A percentile compares a stretch with the other conserved stretches of the same genome.
Conservation (phyloP, 2,329 filamentous ascomycete species). For the Chaetomium sp. region DNA sequence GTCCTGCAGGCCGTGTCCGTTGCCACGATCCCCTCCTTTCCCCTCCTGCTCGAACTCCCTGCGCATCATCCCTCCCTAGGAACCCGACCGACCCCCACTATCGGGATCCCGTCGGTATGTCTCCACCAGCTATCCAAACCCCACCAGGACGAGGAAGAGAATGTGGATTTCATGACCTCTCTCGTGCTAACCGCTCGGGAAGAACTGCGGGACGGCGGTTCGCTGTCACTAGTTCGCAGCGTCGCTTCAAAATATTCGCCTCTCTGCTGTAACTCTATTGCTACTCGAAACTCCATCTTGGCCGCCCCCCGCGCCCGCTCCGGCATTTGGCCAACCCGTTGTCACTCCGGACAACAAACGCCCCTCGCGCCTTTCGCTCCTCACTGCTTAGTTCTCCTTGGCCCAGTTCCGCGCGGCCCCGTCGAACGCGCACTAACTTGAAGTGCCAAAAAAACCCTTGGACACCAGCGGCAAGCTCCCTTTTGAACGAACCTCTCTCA, state of each 20-base stretch:
- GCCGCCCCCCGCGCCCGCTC: neutral
- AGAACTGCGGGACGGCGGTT: neutral
- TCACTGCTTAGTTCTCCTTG: neutral
- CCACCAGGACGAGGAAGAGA: neutral
- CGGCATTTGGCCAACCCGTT: conserved; percentile 5
- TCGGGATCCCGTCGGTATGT: conserved; percentile 1
- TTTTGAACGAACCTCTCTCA: neutral
- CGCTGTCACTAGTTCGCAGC: neutral
- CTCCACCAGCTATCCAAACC: conserved; percentile 16
- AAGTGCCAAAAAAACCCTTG: neutral
- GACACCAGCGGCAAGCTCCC: neutral
- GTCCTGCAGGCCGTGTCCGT: neutral
- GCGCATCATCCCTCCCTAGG: neutral
- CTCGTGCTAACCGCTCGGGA: conserved; percentile 14
- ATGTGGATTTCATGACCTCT: conserved; percentile 5
- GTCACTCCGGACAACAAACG: conserved; percentile 15
- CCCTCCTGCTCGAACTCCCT: neutral
- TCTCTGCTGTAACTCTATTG: neutral
- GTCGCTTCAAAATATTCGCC: neutral
- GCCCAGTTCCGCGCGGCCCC: neutral
- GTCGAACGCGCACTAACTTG: no score
- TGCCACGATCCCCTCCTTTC: neutral
- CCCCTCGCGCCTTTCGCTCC: conserved; percentile 1
- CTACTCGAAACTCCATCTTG: neutral
- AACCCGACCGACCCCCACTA: conserved; percentile 7